phyloP scores from a whole-genome alignment of 2,329 filamentous ascomycete genomes.

The Paraconiothyrium brasiliense region DNA sequence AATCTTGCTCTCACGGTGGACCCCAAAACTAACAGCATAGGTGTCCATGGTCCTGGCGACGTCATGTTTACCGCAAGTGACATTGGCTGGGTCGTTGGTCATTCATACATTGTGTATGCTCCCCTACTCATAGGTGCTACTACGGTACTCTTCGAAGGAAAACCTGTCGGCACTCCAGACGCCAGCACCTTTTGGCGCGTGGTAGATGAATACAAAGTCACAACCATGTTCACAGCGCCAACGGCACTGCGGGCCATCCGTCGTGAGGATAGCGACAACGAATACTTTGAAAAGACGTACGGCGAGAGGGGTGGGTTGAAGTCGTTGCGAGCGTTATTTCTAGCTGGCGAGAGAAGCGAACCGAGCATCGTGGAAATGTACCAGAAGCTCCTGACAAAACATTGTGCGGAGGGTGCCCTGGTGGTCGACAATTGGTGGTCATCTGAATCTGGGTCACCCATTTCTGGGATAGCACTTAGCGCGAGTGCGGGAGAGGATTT shows the following conservation, averaged over 20 bases:
- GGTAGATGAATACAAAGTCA: conserved; percentile 84
- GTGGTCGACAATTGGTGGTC: conserved; percentile 81
- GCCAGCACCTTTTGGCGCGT: conserved; percentile 90
- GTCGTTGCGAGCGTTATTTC: conserved; percentile 77
- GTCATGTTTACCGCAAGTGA: conserved; percentile 84
- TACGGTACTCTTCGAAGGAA: conserved; percentile 92
- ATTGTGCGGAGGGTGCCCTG: conserved; percentile 70
- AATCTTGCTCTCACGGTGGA: not conserved
- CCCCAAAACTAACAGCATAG: not conserved
- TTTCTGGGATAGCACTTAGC: conserved; percentile 71
- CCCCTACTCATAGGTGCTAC: conserved; percentile 86
- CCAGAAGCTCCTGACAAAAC: conserved; percentile 73
- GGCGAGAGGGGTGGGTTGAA: conserved; percentile 76
- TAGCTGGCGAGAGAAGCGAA: conserved; percentile 90
- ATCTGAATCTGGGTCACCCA: conserved; percentile 74
- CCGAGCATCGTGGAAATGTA: conserved; percentile 85
- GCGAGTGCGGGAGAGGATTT: conserved; percentile 69
- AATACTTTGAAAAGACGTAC: conserved; percentile 65
- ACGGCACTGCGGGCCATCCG: conserved; percentile 88
- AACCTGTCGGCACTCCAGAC: conserved; percentile 88
- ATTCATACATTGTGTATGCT: conserved; percentile 82
- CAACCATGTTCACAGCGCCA: conserved; percentile 81
- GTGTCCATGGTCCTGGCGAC: conserved; percentile 81
- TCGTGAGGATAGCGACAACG: conserved; percentile 82
- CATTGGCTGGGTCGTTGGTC: conserved; percentile 89